Base-by-base conservation (phyloP, 805 yeast species). In the Blastobotrys attinorum region DNA sequence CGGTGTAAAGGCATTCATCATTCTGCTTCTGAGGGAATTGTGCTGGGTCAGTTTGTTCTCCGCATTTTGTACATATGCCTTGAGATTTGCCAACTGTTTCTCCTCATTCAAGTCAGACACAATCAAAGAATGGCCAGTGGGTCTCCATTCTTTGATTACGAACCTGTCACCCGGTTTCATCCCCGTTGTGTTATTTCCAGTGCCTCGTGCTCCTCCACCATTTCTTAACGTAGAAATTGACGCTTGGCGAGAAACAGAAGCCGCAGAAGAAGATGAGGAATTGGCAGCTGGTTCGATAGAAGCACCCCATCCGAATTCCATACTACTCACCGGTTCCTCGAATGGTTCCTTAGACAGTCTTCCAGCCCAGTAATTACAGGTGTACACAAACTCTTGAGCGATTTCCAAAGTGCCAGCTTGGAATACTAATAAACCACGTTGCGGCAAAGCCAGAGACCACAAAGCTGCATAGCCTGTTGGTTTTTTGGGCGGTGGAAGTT, bases 321-420 rank as follows among this genome's bases (percentile, higher is more conserved):
- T 74, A 43, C 69, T 73, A 4, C 90, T 79, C 2, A 87, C 78
- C 25, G 84, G 70, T 49, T 82, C 78, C 44, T 78, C 81, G 25
- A 67, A 71, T 2, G 95, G 95, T 17, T 85, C 80, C 13, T 88
- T 81, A 4, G 95, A 81, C 31, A 83, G 73, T 51, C 92, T 74
- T 1, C 90, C 84, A 2, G 94, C 85, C 96, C 96, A 88, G 59
- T 84, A 88, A 61, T 87, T 88, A 62, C 92, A 80, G 3, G 90
- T 77, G 52, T 81, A 75, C 15, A 83, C 77, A 61, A 76, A 85
- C 56, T 78, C 83, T 35, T 66, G 63, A 0, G 95, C 92, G 46
- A 76, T 75, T 51, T 79, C 83, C 20, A 66, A 58, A 11, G 85
- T 77, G 8, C 81, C 81, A 0, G 87, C 78, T 61, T 76, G 79